Evolutionary conservation across 768 basidiomycete species (phyloP).

Genomic region (Tylopilus rubrobrunneus): DNA sequence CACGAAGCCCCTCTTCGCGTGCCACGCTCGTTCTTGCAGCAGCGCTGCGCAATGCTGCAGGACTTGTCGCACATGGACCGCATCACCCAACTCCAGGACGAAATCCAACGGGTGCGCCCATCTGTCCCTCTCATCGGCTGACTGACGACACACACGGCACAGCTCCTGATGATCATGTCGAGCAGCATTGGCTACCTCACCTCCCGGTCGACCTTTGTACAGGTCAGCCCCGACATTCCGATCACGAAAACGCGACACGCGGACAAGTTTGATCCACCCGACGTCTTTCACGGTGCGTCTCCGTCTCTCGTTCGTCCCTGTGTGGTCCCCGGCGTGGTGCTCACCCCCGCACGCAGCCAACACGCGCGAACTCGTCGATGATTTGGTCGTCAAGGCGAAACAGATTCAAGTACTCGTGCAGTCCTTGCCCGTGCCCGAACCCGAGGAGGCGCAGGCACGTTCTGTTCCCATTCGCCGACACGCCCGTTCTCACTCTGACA

Average conservation of each 20-base stretch:
- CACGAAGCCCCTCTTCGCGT: too few species aligned
- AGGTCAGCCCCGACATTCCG: slow-evolving; percentile 77
- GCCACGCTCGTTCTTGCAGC: slow-evolving; percentile 35
- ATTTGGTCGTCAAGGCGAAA: slow-evolving; percentile 83
- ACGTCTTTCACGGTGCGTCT: slow-evolving; percentile 66
- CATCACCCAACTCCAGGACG: slow-evolving; percentile 93
- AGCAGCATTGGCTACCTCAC: slow-evolving; percentile 78
- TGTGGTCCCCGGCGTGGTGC: too few species aligned
- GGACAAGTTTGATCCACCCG: slow-evolving; percentile 68
- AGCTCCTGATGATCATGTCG: slow-evolving; percentile 89
- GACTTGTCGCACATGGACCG: slow-evolving; percentile 94
- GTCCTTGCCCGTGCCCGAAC: slow-evolving; percentile 72
- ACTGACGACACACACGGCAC: neutral
- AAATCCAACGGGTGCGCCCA: slow-evolving; percentile 71
- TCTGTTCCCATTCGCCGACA: too few species aligned
- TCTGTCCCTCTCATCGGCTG: too few species aligned
- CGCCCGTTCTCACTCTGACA: neutral
- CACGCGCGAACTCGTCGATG: slow-evolving; percentile 77
- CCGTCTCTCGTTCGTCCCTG: too few species aligned
- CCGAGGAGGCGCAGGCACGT: slow-evolving; percentile 65
- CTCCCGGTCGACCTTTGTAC: slow-evolving; percentile 68
- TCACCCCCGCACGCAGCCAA: slow-evolving; percentile 48
- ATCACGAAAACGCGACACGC: slow-evolving; percentile 74
- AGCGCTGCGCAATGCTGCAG: slow-evolving; percentile 84
- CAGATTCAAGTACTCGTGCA: slow-evolving; percentile 84